phyloP scores from a whole-genome alignment of 441 rosid genomes.

The Viola pubescens region DNA sequence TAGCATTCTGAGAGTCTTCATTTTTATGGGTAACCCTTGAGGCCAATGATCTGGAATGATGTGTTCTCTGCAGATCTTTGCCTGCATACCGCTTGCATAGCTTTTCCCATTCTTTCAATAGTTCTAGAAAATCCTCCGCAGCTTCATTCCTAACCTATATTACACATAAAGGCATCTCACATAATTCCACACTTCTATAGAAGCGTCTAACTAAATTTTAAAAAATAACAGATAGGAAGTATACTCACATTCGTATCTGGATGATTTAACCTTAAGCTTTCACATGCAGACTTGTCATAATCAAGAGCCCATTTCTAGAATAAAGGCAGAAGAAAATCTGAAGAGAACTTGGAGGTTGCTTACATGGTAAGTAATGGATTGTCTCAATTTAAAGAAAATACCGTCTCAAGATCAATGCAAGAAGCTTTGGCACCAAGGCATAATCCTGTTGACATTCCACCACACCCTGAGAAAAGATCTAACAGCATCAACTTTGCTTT shows the following conservation, averaged over 20 bases:
- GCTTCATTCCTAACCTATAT: constrained; percentile 78
- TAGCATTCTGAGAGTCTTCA: constrained; percentile 26
- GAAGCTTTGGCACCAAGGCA: constrained; percentile 81
- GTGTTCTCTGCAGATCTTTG: constrained; percentile 21
- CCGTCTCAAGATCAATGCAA: constrained; percentile 60
- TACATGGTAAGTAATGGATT: constrained; percentile 16
- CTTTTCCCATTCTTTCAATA: constrained; percentile 83
- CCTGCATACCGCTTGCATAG: constrained; percentile 54
- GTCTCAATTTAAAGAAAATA: constrained; percentile 29
- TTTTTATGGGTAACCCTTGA: constrained; percentile 20
- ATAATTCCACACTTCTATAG: neutral
- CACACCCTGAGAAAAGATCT: constrained; percentile 91
- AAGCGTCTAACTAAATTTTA: neutral
- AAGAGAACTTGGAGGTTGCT: constrained; percentile 16
- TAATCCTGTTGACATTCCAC: constrained; percentile 96
- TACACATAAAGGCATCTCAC: constrained; percentile 10
- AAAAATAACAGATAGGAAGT: neutral
- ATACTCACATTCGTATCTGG: constrained; percentile 59
- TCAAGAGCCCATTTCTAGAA: constrained; percentile 88
- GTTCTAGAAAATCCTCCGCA: constrained; percentile 79
- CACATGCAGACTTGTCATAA: constrained; percentile 55
- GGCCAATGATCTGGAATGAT: constrained; percentile 21
- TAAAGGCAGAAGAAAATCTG: constrained; percentile 16
- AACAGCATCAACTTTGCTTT: constrained; percentile 46
- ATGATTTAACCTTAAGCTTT: constrained; percentile 82